phyloP scores from a whole-genome alignment of 106 monocot species.

The Triglochin maritima region DNA sequence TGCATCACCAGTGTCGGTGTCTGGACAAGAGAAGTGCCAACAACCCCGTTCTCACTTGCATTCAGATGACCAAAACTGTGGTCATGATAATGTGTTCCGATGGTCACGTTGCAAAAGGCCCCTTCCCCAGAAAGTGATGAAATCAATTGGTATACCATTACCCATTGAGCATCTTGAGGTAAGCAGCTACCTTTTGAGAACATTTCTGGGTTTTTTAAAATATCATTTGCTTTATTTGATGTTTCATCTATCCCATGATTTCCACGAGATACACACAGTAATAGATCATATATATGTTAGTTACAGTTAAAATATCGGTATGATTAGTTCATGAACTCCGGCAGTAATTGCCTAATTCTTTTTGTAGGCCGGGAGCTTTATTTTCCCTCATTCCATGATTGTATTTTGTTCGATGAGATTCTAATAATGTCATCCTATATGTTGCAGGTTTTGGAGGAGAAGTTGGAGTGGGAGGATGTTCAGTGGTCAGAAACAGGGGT shows the following conservation, averaged over 20 bases:
- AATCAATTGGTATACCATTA: slow-evolving; percentile 62
- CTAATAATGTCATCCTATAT: no score
- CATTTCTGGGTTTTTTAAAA: no score
- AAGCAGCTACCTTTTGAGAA: not conserved
- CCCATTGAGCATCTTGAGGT: slow-evolving; percentile 72
- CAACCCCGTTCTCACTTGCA: slow-evolving; percentile 34
- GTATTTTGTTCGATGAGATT: no score
- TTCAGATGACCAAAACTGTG: slow-evolving; percentile 30
- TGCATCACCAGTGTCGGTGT: slow-evolving; percentile 17
- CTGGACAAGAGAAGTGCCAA: slow-evolving; percentile 32
- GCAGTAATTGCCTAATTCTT: no score
- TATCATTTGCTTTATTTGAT: no score
- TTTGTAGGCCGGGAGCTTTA: no score
- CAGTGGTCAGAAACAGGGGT: slow-evolving; percentile 66
- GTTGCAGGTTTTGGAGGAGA: slow-evolving; percentile 39
- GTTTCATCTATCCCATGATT: no score
- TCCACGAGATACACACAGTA: no score
- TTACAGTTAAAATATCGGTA: no score
- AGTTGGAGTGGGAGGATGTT: slow-evolving; percentile 51
- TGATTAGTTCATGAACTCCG: no score
- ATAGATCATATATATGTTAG: no score
- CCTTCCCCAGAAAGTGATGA: slow-evolving; percentile 55
- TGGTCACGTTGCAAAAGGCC: slow-evolving; percentile 78
- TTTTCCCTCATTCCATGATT: no score
- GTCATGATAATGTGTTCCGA: slow-evolving; percentile 55